Evolutionary conservation across 371 early-diverging fungal genomes (phyloP).

Genomic region (Lichtheimia corymbifera): DNA sequence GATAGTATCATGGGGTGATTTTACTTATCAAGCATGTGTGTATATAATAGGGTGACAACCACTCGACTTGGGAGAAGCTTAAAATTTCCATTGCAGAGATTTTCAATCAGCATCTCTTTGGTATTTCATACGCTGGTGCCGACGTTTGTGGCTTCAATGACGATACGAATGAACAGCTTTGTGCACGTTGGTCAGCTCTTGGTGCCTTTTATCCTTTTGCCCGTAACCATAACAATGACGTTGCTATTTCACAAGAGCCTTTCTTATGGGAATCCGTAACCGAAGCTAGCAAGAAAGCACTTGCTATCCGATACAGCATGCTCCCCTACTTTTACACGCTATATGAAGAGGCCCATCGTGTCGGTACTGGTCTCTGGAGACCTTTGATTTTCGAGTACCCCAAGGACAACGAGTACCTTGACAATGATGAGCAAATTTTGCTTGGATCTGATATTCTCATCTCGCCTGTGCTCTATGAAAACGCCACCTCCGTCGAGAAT

Average conservation of each 20-base stretch:
- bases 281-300: constrained; percentile 50
- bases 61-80: constrained; percentile 54
- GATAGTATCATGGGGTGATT: background rate
- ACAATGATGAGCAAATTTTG: constrained; percentile 37
- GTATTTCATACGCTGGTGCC: constrained; percentile 67
- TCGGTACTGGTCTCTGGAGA: constrained; percentile 48
- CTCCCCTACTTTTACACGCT: constrained; percentile 72
- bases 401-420: constrained; percentile 13
- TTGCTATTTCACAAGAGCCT: constrained; percentile 50
- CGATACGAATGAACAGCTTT: constrained; percentile 56
- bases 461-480: constrained; percentile 54
- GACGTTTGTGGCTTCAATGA: constrained; percentile 78
- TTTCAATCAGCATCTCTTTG: constrained; percentile 69
- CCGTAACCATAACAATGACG: constrained; percentile 61
- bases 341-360: constrained; percentile 54
- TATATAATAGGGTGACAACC: constrained; percentile 46
- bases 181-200: constrained; percentile 73
- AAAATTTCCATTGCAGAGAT: constrained; percentile 58
- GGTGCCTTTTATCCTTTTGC: constrained; percentile 80
- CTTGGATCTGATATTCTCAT: constrained; percentile 53
- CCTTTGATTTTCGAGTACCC: constrained; percentile 45
- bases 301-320: constrained; percentile 62
- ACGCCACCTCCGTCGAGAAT: constrained; percentile 33
- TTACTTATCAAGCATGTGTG: background rate
- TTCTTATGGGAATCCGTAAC: constrained; percentile 50